Evolutionary conservation across 2,329 filamentous ascomycete species (phyloP).

Genomic region (Albifimbria verrucaria): DNA sequence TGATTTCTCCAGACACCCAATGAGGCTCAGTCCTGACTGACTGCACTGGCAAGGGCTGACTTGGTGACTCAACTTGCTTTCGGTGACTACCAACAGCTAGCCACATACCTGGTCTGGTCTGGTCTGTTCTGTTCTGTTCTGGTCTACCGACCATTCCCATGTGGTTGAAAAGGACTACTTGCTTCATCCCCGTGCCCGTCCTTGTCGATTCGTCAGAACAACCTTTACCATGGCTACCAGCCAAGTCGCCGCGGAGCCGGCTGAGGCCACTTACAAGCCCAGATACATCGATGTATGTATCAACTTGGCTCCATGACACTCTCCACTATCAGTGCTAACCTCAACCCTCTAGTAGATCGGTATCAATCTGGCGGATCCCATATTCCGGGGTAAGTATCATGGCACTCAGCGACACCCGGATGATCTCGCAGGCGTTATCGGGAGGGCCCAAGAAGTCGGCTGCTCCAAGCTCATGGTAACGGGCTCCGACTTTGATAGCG

Average conservation of each 20-base stretch:
- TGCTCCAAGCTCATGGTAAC: slow-evolving; percentile 91
- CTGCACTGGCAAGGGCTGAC: too few species aligned
- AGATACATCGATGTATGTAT: slow-evolving; percentile 60
- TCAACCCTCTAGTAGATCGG: slow-evolving; percentile 58
- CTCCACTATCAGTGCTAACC: slow-evolving; percentile 6
- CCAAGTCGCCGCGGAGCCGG: slow-evolving; percentile 10
- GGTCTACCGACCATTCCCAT: background rate
- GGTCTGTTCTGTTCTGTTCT: too few species aligned
- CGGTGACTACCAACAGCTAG: too few species aligned
- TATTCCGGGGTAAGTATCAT: slow-evolving; percentile 82
- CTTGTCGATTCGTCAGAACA: background rate
- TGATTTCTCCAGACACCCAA: too few species aligned
- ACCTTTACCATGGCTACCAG: slow-evolving; percentile 23
- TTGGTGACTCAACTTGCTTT: background rate
- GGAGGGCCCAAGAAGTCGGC: slow-evolving; percentile 72
- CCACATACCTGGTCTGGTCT: too few species aligned
- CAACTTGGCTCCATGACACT: slow-evolving; percentile 7
- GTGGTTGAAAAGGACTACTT: slow-evolving; percentile 3
- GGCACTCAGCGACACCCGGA: slow-evolving; percentile 71
- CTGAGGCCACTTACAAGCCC: slow-evolving; percentile 30
- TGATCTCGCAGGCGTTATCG: slow-evolving; percentile 74
- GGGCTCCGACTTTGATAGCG: slow-evolving; percentile 80
- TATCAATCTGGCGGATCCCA: slow-evolving; percentile 92
- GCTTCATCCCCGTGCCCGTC: background rate
- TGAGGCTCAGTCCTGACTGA: too few species aligned